Evolutionary conservation across 2,329 filamentous ascomycete genomes (phyloP).

Genomic region (Penicillium decumbens): DNA sequence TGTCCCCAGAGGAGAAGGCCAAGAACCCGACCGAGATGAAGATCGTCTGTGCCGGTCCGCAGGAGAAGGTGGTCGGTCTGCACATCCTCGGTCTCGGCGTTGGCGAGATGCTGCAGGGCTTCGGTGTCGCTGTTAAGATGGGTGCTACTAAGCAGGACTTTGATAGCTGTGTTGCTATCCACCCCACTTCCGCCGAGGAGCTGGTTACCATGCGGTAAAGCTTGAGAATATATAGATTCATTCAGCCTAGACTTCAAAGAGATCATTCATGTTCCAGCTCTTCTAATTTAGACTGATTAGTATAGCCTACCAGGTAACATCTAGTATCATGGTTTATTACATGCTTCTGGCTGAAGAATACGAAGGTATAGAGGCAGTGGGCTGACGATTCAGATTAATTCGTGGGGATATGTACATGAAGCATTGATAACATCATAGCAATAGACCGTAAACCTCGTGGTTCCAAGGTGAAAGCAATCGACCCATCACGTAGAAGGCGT

Average conservation of each 20-base stretch:
- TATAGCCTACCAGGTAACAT: no score
- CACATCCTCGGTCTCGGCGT: constrained; percentile 48
- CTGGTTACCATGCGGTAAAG: constrained; percentile 52
- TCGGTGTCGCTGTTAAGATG: constrained; percentile 75
- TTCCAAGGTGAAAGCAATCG: background rate
- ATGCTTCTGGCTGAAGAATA: no score
- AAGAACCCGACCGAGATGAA: constrained; percentile 51
- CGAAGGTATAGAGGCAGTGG: no score
- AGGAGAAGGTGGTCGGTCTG: constrained; percentile 50
- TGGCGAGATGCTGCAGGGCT: constrained; percentile 68
- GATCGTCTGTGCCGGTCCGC: constrained; percentile 45
- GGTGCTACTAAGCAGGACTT: constrained; percentile 73
- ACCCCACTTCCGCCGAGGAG: constrained; percentile 72
- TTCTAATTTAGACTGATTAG: no score
- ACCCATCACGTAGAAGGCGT: background rate
- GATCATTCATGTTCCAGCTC: background rate
- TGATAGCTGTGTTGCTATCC: constrained; percentile 70
- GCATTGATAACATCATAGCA: background rate
- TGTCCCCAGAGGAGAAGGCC: constrained; percentile 47
- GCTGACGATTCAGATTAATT: background rate
- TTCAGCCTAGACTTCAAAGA: no score
- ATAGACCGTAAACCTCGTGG: background rate
- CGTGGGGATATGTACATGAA: background rate
- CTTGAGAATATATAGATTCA: background rate
- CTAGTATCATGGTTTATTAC: no score